Conservation (phyloP, 1,284 basidiomycete species). For the Pseudozyma pruni region DNA sequence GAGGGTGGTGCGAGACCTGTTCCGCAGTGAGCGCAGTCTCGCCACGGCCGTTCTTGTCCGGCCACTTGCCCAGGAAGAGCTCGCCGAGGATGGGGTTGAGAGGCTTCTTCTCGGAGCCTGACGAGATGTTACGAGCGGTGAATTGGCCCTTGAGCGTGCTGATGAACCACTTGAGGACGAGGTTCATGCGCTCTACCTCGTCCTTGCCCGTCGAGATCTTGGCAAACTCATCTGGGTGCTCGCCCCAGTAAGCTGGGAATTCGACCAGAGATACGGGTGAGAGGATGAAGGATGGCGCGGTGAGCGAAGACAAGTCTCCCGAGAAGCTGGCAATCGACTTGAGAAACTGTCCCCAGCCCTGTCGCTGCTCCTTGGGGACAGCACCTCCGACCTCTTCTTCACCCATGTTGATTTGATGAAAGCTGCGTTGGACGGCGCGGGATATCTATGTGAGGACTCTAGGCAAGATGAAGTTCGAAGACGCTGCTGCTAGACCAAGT, state of each 20-base stretch:
- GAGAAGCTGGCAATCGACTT: slow-evolving; percentile 66
- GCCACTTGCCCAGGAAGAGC: slow-evolving; percentile 92
- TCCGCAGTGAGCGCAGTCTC: slow-evolving; percentile 89
- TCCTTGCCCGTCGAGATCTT: slow-evolving; percentile 57
- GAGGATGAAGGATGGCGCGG: slow-evolving; percentile 78
- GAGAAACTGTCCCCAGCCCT: slow-evolving; percentile 63
- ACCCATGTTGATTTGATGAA: slow-evolving; percentile 38
- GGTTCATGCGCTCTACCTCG: slow-evolving; percentile 66
- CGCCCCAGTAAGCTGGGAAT: slow-evolving; percentile 68
- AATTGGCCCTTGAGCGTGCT: slow-evolving; percentile 91
- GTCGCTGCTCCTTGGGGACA: slow-evolving; percentile 58
- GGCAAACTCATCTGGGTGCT: slow-evolving; percentile 63
- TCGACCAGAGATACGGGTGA: slow-evolving; percentile 67
- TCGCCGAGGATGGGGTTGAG: slow-evolving; percentile 92
- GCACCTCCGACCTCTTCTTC: slow-evolving; percentile 55
- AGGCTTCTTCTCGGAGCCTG: slow-evolving; percentile 95
- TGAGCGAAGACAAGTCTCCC: slow-evolving; percentile 91
- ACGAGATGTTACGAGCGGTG: slow-evolving; percentile 72
- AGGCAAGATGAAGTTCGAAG: too few relatives aligned
- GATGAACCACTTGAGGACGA: slow-evolving; percentile 67
- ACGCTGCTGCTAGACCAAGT: slow-evolving; percentile 1
- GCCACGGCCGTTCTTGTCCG: slow-evolving; percentile 81
- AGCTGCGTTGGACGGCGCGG: not conserved
- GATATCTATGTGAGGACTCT: slow-evolving; percentile 9
- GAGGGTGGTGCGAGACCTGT: slow-evolving; percentile 77